phyloP scores from a whole-genome alignment of 148 eudicot species.

The Heliamphora exappendiculata region DNA sequence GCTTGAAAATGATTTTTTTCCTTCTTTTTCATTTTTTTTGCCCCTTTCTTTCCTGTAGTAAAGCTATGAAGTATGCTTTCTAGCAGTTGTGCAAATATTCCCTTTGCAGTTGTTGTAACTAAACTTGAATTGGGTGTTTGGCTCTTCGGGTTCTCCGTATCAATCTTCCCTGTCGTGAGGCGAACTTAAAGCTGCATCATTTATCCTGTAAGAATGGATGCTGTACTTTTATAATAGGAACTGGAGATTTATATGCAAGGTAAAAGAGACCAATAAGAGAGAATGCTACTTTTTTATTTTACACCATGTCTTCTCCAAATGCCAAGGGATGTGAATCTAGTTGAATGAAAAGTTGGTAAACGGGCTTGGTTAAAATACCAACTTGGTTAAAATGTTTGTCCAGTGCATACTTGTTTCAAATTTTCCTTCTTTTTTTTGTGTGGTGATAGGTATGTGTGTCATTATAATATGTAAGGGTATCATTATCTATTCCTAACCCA shows the following conservation, averaged over 20 bases:
- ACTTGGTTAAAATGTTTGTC: no score
- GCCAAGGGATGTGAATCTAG: neutral
- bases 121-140: neutral
- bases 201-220: neutral
- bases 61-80: neutral
- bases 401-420: no score
- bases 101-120: neutral
- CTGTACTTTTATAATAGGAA: neutral
- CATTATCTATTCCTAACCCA: no score
- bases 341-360: neutral
- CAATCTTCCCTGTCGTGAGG: no score
- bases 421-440: no score
- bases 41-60: neutral
- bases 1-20: slow-evolving; percentile 3
- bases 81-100: neutral
- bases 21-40: slow-evolving; percentile 10
- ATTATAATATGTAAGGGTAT: no score
- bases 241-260: neutral
- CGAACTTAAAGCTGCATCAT: no score
- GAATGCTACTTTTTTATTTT: neutral
- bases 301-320: neutral
- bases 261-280: neutral
- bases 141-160: neutral
- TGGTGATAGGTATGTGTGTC: no score
- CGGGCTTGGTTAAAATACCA: neutral